Evolutionary conservation across 768 basidiomycete species (phyloP), one percentile per base, ranked within the genome.

Genomic region (Rhizopogon rudus): DNA sequence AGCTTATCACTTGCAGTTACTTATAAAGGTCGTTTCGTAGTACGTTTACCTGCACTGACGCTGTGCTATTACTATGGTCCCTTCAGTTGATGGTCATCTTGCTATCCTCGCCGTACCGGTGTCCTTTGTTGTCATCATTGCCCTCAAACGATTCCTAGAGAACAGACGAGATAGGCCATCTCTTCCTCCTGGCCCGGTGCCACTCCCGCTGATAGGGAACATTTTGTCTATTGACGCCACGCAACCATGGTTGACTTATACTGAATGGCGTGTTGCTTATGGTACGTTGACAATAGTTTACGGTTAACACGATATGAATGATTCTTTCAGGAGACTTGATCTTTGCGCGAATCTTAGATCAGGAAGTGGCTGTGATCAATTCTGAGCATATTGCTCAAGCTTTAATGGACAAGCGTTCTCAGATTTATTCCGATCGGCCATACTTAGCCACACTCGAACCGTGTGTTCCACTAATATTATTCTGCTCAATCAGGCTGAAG

Each of bases 41-140:
- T 5, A 4, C 25, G 25, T 25, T 25, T 25, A 25, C 25, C 4
- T 3, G 4, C 25, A 25, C 25, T 25, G 4, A 25, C 22, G 25
- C 25, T 25, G 25, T 4, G 4, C 25, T 25, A 25, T 5, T 25
- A 33, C 1, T 7, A 81, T 41, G 81, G 82, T 4, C 82, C 81
- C 62, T 93, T 89, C 70, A 71, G 79, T 55, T 80, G 77, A 9
- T 79, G 79, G 1, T 69, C 77, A 3, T 60, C 65, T 2, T 93
- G 90, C 65, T 61, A 70, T n/a, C 57, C 71, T 0, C 93, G 91
- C 61, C 82, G 8, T 33, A 33, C 31, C 31, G 3, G 31, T 33
- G 2, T 33, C 31, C 31, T 33, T 33, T 33, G 9, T 9, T 7
- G 10, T 33, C 9, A 33, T 33, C 31, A 10, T 1, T 33, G 31